These are phyloP conservation scores for Niebla homalea DNA, from an alignment of 495 filamentous ascomycete species.

Conservation along the genomic window DNA sequence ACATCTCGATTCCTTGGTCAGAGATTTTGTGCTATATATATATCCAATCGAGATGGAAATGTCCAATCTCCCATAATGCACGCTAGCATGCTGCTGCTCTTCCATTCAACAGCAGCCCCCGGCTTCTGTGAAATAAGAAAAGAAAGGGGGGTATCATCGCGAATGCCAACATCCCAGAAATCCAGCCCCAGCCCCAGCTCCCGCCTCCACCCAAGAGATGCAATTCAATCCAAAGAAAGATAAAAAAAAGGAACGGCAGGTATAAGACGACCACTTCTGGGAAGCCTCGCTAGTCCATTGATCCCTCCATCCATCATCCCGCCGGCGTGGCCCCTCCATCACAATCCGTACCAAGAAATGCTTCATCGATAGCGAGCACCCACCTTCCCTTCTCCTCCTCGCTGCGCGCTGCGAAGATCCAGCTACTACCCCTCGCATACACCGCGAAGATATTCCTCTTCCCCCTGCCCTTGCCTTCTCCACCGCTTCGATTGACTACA, in stretches of 20 bases:
- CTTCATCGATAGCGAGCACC: slow-evolving; percentile 39
- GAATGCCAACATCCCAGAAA: not conserved
- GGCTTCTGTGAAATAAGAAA: not conserved
- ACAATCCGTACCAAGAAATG: slow-evolving; percentile 3
- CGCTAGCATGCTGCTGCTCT: no score
- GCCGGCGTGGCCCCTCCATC: no score
- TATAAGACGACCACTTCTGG: no score
- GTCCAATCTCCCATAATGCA: no score
- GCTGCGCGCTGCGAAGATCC: slow-evolving; percentile 76
- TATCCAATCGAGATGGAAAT: no score
- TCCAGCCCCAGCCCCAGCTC: not conserved
- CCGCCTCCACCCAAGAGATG: not conserved
- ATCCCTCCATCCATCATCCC: no score
- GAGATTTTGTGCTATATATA: not conserved
- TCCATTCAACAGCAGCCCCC: no score
- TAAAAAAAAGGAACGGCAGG: no score
- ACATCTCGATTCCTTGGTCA: no score
- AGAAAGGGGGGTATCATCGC: slow-evolving; percentile 3
- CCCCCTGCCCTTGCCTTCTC: slow-evolving; percentile 29
- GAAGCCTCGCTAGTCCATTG: no score
- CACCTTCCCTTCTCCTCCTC: slow-evolving; percentile 89
- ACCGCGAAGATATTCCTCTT: slow-evolving; percentile 76
- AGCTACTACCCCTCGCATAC: slow-evolving; percentile 86
- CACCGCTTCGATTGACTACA: slow-evolving; percentile 14
- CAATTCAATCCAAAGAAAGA: no score